Conservation (phyloP, 2,329 filamentous ascomycete species). For the Chalara sp. region DNA sequence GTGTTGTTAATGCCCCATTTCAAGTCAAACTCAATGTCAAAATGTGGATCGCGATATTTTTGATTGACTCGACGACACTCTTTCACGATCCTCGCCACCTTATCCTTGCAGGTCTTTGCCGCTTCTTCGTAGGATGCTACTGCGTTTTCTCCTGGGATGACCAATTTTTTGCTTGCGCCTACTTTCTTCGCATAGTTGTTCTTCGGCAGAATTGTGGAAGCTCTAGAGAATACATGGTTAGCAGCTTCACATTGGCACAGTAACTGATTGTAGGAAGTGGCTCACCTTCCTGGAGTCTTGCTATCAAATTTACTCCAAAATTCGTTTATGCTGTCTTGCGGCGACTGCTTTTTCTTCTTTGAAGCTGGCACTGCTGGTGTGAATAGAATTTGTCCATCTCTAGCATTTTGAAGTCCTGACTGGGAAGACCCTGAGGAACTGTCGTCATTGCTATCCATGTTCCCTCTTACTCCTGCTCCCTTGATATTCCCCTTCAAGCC, state of each 20-base stretch:
- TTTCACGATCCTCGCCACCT: slow-evolving; percentile 52
- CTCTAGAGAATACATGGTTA: slow-evolving; percentile 26
- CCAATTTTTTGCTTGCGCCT: slow-evolving; percentile 42
- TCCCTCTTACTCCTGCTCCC: too few relatives aligned
- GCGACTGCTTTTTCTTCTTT: slow-evolving; percentile 45
- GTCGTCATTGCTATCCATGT: background rate
- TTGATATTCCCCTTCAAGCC: too few relatives aligned
- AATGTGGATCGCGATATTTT: slow-evolving; percentile 81
- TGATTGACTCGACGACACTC: slow-evolving; percentile 73
- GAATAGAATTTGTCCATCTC: background rate
- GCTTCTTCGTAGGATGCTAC: slow-evolving; percentile 68
- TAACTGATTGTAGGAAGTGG: background rate
- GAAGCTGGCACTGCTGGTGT: slow-evolving; percentile 6
- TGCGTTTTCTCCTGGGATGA: slow-evolving; percentile 48
- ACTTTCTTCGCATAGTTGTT: slow-evolving; percentile 55
- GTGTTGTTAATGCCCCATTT: slow-evolving; percentile 50
- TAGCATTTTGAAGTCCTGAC: background rate
- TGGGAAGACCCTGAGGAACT: background rate
- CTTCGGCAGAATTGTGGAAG: slow-evolving; percentile 63
- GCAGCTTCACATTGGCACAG: background rate
- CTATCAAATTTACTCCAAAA: slow-evolving; percentile 70
- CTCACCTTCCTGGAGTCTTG: slow-evolving; percentile 60
- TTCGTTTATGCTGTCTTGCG: slow-evolving; percentile 62
- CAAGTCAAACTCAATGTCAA: slow-evolving; percentile 74
- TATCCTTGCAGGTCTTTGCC: slow-evolving; percentile 58